Conservation (phyloP, 164 flowering plant genomes). For the Saururus chinensis region DNA sequence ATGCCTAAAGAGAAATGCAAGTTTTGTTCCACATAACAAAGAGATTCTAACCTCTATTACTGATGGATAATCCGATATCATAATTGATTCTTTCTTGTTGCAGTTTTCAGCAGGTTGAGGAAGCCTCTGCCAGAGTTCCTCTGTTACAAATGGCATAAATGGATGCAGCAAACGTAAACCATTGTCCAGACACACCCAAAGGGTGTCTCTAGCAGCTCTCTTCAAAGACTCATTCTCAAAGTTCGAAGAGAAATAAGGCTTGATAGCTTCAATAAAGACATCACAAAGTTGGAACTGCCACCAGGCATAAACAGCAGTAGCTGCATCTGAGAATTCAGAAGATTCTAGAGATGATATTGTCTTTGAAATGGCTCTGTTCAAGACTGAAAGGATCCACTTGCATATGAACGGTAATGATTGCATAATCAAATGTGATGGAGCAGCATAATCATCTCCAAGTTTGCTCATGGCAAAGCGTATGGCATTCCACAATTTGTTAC, state of each 20-base stretch:
- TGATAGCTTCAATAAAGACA: conserved; percentile 85
- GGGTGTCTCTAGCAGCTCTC: conserved; percentile 47
- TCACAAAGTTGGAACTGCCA: conserved; percentile 96
- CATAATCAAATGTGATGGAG: conserved; percentile 30
- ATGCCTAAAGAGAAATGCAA: background rate
- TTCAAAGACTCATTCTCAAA: conserved; percentile 40
- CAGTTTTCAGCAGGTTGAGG: conserved; percentile 33
- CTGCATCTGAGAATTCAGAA: conserved; percentile 81
- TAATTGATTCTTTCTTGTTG: conserved; percentile 55
- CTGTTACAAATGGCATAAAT: conserved; percentile 96
- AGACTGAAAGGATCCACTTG: conserved; percentile 83
- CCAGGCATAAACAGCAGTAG: conserved; percentile 77
- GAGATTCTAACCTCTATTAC: conserved; percentile 40
- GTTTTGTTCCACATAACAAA: background rate
- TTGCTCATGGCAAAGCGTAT: conserved; percentile 81
- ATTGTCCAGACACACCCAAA: conserved; percentile 88
- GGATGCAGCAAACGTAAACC: conserved; percentile 95
- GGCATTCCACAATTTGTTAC: conserved; percentile 96
- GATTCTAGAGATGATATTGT: conserved; percentile 53
- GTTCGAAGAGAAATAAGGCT: conserved; percentile 66
- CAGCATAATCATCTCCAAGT: conserved; percentile 65
- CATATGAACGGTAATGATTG: conserved; percentile 63
- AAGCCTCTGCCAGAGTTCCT: conserved; percentile 98
- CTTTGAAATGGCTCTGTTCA: conserved; percentile 72
- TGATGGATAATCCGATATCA: conserved; percentile 80